Percentiles rank a stretch among this genome's conserved stretches.
phyloP scores from a whole-genome alignment of 768 basidiomycete genomes.

The Galerina marginata region DNA sequence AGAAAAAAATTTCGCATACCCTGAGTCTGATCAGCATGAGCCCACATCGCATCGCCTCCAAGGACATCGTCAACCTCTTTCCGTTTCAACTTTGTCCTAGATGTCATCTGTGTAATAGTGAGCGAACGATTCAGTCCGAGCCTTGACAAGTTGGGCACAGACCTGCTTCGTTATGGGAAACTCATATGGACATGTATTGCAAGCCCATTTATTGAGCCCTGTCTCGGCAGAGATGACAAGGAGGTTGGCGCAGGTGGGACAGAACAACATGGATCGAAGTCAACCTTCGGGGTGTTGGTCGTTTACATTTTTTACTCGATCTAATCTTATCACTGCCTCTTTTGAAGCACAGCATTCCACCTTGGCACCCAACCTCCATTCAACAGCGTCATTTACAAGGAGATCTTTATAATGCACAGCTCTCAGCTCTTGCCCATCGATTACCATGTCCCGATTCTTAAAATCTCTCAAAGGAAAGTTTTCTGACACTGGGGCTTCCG shows the following conservation, averaged over 20 bases:
- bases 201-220: conserved; percentile 91
- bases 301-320: neutral
- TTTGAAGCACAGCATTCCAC: neutral
- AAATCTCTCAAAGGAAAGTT: conserved; percentile 18
- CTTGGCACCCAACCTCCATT: neutral
- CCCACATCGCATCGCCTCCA: conserved; percentile 93
- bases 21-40: conserved; percentile 87
- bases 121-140: neutral
- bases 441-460: conserved; percentile 18
- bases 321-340: conserved; percentile 17
- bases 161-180: conserved; percentile 91
- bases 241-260: conserved; percentile 92
- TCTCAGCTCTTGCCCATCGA: neutral
- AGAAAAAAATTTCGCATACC: conserved; percentile 45
- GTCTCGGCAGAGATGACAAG: conserved; percentile 79
- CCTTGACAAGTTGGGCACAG: conserved; percentile 6
- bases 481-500: neutral
- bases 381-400: neutral
- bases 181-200: conserved; percentile 94
- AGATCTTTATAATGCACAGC: too few species aligned
- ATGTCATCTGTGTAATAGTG: conserved; percentile 77
- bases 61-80: conserved; percentile 96
- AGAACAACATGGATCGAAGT: conserved; percentile 75
- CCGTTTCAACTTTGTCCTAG: conserved; percentile 81
- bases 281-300: neutral